phyloP scores from a whole-genome alignment of 1,139 yeast species.

The Pichia kudriavzevii region DNA sequence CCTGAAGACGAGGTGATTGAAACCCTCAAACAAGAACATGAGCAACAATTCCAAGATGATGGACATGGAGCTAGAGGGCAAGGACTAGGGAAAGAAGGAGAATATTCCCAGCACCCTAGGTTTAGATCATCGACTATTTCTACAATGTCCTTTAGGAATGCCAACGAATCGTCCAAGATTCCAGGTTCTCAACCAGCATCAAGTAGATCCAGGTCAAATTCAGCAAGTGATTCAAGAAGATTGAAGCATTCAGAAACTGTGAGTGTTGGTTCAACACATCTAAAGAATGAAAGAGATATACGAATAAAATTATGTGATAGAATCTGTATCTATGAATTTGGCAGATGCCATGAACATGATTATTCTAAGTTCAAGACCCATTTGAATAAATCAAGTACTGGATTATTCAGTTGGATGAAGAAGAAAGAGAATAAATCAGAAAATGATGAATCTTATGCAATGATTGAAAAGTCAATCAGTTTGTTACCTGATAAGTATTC shows the following conservation, averaged over 20 bases:
- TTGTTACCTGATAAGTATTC: constrained; percentile 32
- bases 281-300: constrained; percentile 26
- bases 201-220: too few species aligned
- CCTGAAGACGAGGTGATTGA: constrained; percentile 10
- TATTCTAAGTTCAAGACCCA: constrained; percentile 29
- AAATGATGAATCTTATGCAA: constrained; percentile 22
- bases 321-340: constrained; percentile 28
- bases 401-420: constrained; percentile 28
- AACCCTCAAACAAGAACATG: neutral
- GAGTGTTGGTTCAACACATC: constrained; percentile 76
- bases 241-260: constrained; percentile 31
- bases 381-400: constrained; percentile 22
- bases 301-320: constrained; percentile 23
- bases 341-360: constrained; percentile 31
- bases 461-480: constrained; percentile 31
- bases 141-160: too few species aligned
- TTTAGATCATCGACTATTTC: constrained; percentile 13
- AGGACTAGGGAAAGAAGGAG: too few species aligned
- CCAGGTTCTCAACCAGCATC: too few species aligned
- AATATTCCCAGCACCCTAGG: too few species aligned
- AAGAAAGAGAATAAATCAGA: constrained; percentile 21
- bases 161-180: too few species aligned
- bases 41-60: too few species aligned
- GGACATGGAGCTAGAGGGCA: too few species aligned
- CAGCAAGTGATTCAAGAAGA: constrained; percentile 4